Conservation (phyloP, 352 stramenopile genomes). For the Pilasporangium apinafurcum region DNA sequence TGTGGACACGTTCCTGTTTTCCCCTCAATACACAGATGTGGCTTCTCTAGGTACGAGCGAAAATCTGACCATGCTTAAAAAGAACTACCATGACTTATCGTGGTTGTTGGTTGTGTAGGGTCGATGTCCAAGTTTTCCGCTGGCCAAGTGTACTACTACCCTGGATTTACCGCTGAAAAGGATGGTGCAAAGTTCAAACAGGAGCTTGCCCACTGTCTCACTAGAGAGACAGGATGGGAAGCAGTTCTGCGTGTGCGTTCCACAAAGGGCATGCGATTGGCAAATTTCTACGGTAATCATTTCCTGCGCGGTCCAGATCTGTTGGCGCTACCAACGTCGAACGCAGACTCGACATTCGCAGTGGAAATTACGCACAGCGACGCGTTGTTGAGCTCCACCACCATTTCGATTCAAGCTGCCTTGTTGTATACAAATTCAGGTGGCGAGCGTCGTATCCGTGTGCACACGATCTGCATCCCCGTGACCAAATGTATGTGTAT, state of each 20-base stretch:
- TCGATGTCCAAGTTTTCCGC: slow-evolving; percentile 94
- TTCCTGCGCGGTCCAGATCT: slow-evolving; percentile 97
- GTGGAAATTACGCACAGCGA: slow-evolving; percentile 98
- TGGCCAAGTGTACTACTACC: slow-evolving; percentile 97
- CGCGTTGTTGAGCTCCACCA: slow-evolving; percentile 88
- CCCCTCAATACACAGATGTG: slow-evolving; percentile 95
- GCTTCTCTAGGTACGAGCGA: slow-evolving; percentile 81
- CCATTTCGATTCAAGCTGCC: slow-evolving; percentile 95
- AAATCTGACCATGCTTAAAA: neutral
- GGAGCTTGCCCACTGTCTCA: slow-evolving; percentile 91
- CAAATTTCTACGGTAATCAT: slow-evolving; percentile 99
- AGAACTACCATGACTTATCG: neutral
- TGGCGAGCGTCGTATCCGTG: slow-evolving; percentile 96
- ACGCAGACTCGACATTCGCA: slow-evolving; percentile 94
- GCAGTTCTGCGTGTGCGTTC: slow-evolving; percentile 96
- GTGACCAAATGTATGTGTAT: slow-evolving; percentile 74
- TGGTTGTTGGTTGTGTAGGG: slow-evolving; percentile 21
- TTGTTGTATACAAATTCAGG: slow-evolving; percentile 98
- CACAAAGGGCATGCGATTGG: slow-evolving; percentile 96
- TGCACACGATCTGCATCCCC: slow-evolving; percentile 95
- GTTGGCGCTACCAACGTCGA: slow-evolving; percentile 94
- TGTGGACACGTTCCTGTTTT: slow-evolving; percentile 98
- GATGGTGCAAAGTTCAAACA: slow-evolving; percentile 93
- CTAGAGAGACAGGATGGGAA: slow-evolving; percentile 92
- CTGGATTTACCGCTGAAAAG: slow-evolving; percentile 86